phyloP scores from a whole-genome alignment of 805 yeast species.

The Jamesozyma rosinii region DNA sequence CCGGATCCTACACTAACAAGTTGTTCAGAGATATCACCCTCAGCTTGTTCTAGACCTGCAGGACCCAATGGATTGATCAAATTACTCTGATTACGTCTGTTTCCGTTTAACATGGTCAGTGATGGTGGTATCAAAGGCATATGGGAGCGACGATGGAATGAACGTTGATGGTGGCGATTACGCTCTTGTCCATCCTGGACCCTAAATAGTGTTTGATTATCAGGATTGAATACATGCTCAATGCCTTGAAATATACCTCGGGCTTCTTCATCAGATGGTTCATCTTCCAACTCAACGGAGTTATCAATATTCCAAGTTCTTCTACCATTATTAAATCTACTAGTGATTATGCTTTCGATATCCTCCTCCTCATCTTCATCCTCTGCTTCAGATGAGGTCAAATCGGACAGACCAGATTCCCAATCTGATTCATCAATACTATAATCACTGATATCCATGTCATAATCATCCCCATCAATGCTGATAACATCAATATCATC shows the following conservation, averaged over 20 bases:
- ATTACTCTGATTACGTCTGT: constrained; percentile 24
- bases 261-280: constrained; percentile 24
- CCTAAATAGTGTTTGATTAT: constrained; percentile 23
- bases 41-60: constrained; percentile 28
- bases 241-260: constrained; percentile 28
- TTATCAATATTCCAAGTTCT: constrained; percentile 26
- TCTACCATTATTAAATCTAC: constrained; percentile 16
- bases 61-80: constrained; percentile 29
- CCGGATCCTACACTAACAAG: constrained; percentile 20
- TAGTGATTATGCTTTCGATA: constrained; percentile 4
- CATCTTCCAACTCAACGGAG: constrained; percentile 25
- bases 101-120: constrained; percentile 21
- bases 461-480: constrained; percentile 27
- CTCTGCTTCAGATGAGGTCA: constrained; percentile 25
- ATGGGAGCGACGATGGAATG: constrained; percentile 15
- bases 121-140: constrained; percentile 23
- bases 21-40: constrained; percentile 24
- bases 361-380: constrained; percentile 18
- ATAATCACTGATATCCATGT: constrained; percentile 28
- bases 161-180: constrained; percentile 15
- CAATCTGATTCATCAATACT: constrained; percentile 31
- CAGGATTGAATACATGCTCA: constrained; percentile 26
- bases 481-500: constrained; percentile 20
- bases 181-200: constrained; percentile 13
- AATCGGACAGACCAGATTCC: constrained; percentile 31